These are phyloP conservation scores for Colletotrichum trifolii DNA, from an alignment of 2,329 filamentous ascomycete genomes.

Conservation along the genomic window DNA sequence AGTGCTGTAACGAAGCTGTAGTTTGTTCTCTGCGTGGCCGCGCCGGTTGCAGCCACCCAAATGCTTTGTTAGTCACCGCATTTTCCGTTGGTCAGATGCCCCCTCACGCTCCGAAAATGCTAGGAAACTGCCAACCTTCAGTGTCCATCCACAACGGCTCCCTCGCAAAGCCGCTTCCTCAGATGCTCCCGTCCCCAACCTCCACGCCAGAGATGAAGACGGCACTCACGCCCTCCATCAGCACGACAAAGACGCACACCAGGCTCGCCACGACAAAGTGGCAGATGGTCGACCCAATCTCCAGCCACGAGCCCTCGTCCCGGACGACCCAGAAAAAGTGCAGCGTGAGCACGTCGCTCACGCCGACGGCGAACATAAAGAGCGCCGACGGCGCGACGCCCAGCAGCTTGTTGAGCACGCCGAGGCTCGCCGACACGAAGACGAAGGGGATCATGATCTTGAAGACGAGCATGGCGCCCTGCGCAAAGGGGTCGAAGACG, in stretches of 20 bases:
- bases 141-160: too few relatives aligned
- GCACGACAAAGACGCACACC: constrained; percentile 90
- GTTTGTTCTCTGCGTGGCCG: too few relatives aligned
- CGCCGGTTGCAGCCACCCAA: too few relatives aligned
- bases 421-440: constrained; percentile 92
- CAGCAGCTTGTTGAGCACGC: constrained; percentile 86
- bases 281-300: constrained; percentile 96
- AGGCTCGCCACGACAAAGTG: constrained; percentile 94
- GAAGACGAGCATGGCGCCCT: constrained; percentile 85
- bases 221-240: constrained; percentile 86
- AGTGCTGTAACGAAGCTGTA: too few relatives aligned
- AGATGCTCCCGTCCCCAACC: too few relatives aligned
- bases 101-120: too few relatives aligned
- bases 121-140: too few relatives aligned
- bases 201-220: constrained; percentile 84
- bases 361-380: constrained; percentile 94
- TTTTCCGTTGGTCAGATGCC: too few relatives aligned
- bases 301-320: constrained; percentile 96
- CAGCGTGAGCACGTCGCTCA: constrained; percentile 90
- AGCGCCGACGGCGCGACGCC: constrained; percentile 88
- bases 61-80: too few relatives aligned
- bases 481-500: constrained; percentile 92
- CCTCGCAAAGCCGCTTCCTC: too few relatives aligned
- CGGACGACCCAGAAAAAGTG: constrained; percentile 98
- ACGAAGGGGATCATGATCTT: constrained; percentile 96